Evolutionary conservation across 2,329 filamentous ascomycete genomes (phyloP).

Genomic region (Aspergillus sp.): DNA sequence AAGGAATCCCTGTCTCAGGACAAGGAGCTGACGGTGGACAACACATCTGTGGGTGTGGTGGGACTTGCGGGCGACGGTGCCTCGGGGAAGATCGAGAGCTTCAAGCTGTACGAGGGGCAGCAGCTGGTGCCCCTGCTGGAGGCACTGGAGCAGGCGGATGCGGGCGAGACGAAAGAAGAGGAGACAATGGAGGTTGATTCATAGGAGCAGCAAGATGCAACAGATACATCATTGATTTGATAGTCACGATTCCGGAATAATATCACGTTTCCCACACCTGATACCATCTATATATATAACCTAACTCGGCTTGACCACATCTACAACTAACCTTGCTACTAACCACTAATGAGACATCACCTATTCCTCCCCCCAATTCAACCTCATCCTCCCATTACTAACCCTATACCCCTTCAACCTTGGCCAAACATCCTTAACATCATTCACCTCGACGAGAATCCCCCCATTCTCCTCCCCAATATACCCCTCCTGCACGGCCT

Average conservation of each 20-base stretch:
- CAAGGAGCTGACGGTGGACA: constrained; percentile 95
- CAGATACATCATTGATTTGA: constrained; percentile 1
- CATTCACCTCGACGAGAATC: constrained; percentile 77
- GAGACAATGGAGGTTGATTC: constrained; percentile 61
- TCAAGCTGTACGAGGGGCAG: constrained; percentile 87
- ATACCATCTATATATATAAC: constrained; percentile 49
- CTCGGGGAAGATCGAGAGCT: constrained; percentile 68
- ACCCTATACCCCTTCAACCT: constrained; percentile 73
- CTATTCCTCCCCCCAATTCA: constrained; percentile 75
- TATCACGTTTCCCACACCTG: constrained; percentile 10
- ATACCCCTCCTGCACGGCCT: constrained; percentile 74
- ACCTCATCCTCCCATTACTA: constrained; percentile 72
- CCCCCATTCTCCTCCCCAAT: constrained; percentile 68
- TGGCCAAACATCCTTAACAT: constrained; percentile 70
- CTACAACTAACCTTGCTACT: too few species aligned
- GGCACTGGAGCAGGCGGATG: constrained; percentile 55
- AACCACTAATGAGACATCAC: too few species aligned
- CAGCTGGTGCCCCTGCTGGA: constrained; percentile 86
- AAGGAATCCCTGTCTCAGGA: constrained; percentile 97
- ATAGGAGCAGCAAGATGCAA: constrained; percentile 30
- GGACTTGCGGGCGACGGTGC: constrained; percentile 60
- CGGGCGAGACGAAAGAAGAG: constrained; percentile 41
- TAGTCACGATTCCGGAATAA: constrained; percentile 14
- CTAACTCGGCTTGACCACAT: too few species aligned
- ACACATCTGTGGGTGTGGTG: constrained; percentile 87